Evolutionary conservation across 2,329 filamentous ascomycete genomes (phyloP), one percentile per base, ranked within the genome.

Genomic region (Cadophora sp.): DNA sequence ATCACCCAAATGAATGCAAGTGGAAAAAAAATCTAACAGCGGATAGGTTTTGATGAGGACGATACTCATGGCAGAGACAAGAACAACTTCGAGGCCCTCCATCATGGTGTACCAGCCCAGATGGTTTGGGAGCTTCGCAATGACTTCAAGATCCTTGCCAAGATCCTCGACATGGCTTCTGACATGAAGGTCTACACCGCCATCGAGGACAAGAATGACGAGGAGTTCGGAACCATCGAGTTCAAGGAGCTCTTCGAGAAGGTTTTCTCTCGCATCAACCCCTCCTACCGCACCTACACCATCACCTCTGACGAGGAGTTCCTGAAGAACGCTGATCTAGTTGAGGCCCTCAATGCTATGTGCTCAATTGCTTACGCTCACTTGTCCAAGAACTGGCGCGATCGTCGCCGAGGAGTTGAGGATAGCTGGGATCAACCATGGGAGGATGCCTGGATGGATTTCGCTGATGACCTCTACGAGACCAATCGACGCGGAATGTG

Each of bases 131-230:
- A 58, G 2, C 55, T 43, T 14, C 55, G 55, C 4, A 22, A 58
- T 18, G 33, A 58, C 13, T 58, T 58, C 36, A 41, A 39, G 9
- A 41, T 58, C n/a, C 55, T 58, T 2, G 36, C 55, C 20, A 20
- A 58, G 20, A 22, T 58, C 55, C 55, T 58, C 9, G 55, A 58
- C 36, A 58, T 58, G 55, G 55, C 33, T 18, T 58, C 55, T 39
- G 24, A 58, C 36, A 58, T 58, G 55, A 58, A 24, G 20, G 55
- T 22, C 4, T 58, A 41, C 20, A 48, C 20, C n/a, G n/a, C 33
- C 18, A 27, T 27, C 13, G 16, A 41, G 33, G 36, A 58, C 6
- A 58, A 13, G 9, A 58, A 20, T 18, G 55, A 27, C 22, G 36
- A 24, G 6, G 55, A 58, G n/a, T 58, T 58, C 20, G 55, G 33